phyloP scores from a whole-genome alignment of 306 rosid species.

The Calophaca sinica region DNA sequence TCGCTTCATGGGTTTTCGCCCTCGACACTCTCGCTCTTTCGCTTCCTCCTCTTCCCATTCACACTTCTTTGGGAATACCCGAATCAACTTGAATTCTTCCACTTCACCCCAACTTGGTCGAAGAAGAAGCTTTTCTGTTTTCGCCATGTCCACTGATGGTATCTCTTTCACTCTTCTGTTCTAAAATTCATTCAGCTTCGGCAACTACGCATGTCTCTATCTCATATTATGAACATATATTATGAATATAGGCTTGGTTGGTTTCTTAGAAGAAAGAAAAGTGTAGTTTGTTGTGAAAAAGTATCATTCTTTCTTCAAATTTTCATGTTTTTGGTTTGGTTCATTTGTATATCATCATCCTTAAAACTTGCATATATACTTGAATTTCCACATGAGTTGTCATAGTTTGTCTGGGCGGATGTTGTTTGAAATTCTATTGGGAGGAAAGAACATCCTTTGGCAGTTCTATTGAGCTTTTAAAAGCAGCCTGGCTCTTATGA shows the following conservation, averaged over 20 bases:
- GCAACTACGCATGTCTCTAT: neutral
- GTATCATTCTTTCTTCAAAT: neutral
- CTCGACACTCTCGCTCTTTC: slow-evolving; percentile 53
- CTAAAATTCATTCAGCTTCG: neutral
- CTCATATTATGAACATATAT: neutral
- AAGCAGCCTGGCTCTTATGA: neutral
- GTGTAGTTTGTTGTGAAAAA: neutral
- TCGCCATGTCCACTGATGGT: slow-evolving; percentile 88
- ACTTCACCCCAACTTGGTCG: slow-evolving; percentile 52
- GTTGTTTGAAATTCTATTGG: slow-evolving; percentile 2
- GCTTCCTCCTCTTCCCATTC: slow-evolving; percentile 70
- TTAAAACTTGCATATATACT: neutral
- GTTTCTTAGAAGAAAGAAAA: neutral
- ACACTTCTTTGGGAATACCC: slow-evolving; percentile 56
- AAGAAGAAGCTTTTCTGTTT: slow-evolving; percentile 66
- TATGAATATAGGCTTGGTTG: neutral
- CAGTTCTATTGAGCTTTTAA: no score
- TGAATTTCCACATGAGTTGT: slow-evolving; percentile 15
- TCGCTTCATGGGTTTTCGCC: slow-evolving; percentile 58
- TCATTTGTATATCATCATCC: neutral
- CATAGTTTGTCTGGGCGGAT: neutral
- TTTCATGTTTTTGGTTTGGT: slow-evolving; percentile 17
- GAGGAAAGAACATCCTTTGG: slow-evolving; percentile 16
- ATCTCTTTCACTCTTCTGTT: slow-evolving; percentile 13
- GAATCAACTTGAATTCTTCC: slow-evolving; percentile 49